Evolutionary conservation across 192 early-diverging fungal genomes (phyloP).

Genomic region (Podila epigama): DNA sequence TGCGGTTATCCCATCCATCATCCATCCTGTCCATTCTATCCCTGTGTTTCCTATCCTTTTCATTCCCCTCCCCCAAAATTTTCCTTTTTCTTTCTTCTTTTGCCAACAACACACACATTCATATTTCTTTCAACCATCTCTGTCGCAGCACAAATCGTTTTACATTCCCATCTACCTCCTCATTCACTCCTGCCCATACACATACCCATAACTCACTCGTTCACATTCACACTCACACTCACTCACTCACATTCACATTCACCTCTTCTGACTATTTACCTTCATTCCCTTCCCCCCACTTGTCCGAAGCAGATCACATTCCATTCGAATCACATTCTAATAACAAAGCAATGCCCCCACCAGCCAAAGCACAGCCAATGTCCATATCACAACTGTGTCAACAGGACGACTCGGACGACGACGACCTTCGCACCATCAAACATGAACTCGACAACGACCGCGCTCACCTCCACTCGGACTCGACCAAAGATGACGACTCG

Average conservation of each 20-base stretch:
- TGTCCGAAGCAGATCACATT: neutral
- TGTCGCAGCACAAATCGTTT: too few relatives aligned
- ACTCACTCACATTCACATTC: neutral
- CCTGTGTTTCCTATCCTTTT: too few relatives aligned
- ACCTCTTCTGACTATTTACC: neutral
- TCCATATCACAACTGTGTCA: constrained; percentile 42
- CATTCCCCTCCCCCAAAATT: too few relatives aligned
- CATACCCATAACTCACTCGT: too few relatives aligned
- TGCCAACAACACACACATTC: too few relatives aligned
- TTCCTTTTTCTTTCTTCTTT: too few relatives aligned
- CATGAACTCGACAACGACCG: constrained; percentile 19
- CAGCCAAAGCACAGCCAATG: constrained; percentile 36
- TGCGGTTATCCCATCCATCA: too few relatives aligned
- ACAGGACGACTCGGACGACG: constrained; percentile 18
- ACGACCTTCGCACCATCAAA: constrained; percentile 10
- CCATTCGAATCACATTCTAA: neutral
- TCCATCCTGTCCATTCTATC: too few relatives aligned
- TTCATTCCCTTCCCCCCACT: neutral
- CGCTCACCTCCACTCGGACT: constrained; percentile 14
- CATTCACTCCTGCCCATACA: too few relatives aligned
- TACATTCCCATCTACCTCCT: too few relatives aligned
- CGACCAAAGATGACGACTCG: constrained; percentile 6
- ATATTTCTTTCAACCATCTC: too few relatives aligned
- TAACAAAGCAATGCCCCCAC: neutral
- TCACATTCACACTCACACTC: neutral